Percentiles rank a stretch among this genome's conserved stretches.
phyloP scores from a whole-genome alignment of 1,139 yeast species.

The Hansenula anomala region DNA sequence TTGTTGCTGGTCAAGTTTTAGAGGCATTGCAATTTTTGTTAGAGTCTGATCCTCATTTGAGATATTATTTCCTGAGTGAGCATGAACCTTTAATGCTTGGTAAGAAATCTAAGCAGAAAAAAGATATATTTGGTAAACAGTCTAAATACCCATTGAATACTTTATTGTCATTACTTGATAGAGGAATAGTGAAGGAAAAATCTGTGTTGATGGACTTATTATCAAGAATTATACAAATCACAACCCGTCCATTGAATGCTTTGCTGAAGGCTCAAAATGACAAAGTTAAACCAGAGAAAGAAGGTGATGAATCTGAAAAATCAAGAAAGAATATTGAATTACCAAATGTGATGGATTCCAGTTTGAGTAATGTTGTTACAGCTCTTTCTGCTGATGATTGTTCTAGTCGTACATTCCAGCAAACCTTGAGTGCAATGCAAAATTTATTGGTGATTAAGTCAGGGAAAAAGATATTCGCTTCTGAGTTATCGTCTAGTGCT shows the following conservation, averaged over 20 bases:
- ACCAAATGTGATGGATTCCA: conserved; percentile 63
- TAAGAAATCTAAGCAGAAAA: conserved; percentile 36
- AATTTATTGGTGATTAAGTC: conserved; percentile 60
- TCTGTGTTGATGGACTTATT: conserved; percentile 71
- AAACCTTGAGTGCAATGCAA: conserved; percentile 80
- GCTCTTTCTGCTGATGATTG: conserved; percentile 84
- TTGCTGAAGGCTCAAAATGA: conserved; percentile 32
- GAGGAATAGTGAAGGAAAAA: conserved; percentile 62
- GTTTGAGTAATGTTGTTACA: conserved; percentile 59
- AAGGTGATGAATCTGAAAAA: conserved; percentile 5
- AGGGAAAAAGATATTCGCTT: conserved; percentile 62
- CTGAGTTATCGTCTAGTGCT: conserved; percentile 67
- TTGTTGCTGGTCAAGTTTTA: conserved; percentile 72
- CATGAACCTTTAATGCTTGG: conserved; percentile 60
- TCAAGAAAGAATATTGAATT: conserved; percentile 39
- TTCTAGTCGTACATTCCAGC: conserved; percentile 79
- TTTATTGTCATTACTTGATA: conserved; percentile 58
- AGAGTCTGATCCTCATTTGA: conserved; percentile 62
- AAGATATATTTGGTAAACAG: conserved; percentile 36
- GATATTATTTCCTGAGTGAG: conserved; percentile 75
- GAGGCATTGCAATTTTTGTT: conserved; percentile 72
- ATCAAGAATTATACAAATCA: conserved; percentile 69
- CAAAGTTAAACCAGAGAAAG: conserved; percentile 9
- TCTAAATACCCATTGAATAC: conserved; percentile 70
- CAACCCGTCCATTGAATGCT: conserved; percentile 66